Conservation (phyloP, 805 yeast genomes). For the Torulaspora gathmanii region DNA sequence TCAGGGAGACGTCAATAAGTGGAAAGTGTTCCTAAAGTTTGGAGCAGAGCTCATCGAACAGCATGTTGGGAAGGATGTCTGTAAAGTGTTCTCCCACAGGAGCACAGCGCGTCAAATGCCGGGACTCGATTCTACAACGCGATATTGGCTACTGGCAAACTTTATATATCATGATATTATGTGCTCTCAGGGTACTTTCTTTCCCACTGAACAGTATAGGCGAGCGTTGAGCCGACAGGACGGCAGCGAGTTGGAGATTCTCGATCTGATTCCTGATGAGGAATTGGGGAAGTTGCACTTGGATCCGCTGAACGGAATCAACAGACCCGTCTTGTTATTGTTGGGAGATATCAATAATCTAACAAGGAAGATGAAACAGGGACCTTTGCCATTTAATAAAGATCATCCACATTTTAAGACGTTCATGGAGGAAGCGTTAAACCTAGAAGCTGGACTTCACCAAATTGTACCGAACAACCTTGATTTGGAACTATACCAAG, state of each 20-base stretch:
- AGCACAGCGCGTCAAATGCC: constrained; percentile 39
- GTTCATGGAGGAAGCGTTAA: constrained; percentile 18
- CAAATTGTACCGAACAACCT: constrained; percentile 13
- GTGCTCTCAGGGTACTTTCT: constrained; percentile 63
- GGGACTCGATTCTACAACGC: constrained; percentile 18
- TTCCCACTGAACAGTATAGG: constrained; percentile 57
- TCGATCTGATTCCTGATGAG: background rate
- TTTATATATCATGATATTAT: constrained; percentile 78
- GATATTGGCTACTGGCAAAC: constrained; percentile 69
- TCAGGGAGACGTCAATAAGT: constrained; percentile 71
- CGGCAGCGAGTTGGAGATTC: background rate
- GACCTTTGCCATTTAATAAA: constrained; percentile 23
- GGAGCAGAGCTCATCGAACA: constrained; percentile 58
- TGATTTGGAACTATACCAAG: constrained; percentile 24
- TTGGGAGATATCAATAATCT: constrained; percentile 65
- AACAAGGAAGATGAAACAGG: constrained; percentile 47
- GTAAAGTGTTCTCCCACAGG: constrained; percentile 42
- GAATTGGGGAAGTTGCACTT: constrained; percentile 39
- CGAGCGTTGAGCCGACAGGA: constrained; percentile 38
- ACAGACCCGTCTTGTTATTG: constrained; percentile 59
- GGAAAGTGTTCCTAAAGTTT: constrained; percentile 63
- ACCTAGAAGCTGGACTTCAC: constrained; percentile 14
- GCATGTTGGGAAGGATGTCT: constrained; percentile 53
- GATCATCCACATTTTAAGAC: constrained; percentile 16
- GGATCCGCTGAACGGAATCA: constrained; percentile 70